These are phyloP conservation scores for Glarea lozoyensis DNA, from an alignment of 495 filamentous ascomycete genomes.

Conservation along the genomic window DNA sequence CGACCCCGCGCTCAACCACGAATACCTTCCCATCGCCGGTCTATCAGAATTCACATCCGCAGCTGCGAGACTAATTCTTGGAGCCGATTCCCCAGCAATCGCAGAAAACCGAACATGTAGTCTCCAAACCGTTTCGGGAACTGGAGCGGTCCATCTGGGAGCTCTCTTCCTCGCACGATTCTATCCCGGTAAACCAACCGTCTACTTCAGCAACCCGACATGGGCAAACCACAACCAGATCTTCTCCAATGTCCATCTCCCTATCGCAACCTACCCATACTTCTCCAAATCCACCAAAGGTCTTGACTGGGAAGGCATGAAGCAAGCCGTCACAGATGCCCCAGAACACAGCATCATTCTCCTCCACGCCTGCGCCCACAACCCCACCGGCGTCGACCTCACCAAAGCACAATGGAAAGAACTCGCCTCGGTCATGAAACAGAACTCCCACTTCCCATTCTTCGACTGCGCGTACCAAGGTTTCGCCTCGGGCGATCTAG, in stretches of 20 bases:
- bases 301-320: constrained; percentile 87
- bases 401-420: constrained; percentile 91
- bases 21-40: constrained; percentile 96
- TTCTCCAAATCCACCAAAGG: constrained; percentile 79
- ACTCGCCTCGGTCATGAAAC: constrained; percentile 64
- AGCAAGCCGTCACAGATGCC: constrained; percentile 53
- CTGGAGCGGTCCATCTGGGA: constrained; percentile 82
- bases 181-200: constrained; percentile 56
- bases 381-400: constrained; percentile 95
- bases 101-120: constrained; percentile 71
- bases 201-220: constrained; percentile 89
- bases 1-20: constrained; percentile 88
- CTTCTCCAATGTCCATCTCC: constrained; percentile 81
- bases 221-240: constrained; percentile 99
- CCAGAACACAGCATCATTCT: constrained; percentile 76
- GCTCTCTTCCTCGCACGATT: constrained; percentile 78
- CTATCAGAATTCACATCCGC: constrained; percentile 75
- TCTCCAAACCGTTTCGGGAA: constrained; percentile 82
- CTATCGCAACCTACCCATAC: constrained; percentile 82
- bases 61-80: constrained; percentile 83
- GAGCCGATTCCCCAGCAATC: constrained; percentile 69
- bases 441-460: constrained; percentile 88
- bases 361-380: constrained; percentile 95
- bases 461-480: constrained; percentile 98
- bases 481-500: constrained; percentile 87